Conservation (phyloP, 2,329 filamentous ascomycete species). For the Trichophyton schoenleinii region DNA sequence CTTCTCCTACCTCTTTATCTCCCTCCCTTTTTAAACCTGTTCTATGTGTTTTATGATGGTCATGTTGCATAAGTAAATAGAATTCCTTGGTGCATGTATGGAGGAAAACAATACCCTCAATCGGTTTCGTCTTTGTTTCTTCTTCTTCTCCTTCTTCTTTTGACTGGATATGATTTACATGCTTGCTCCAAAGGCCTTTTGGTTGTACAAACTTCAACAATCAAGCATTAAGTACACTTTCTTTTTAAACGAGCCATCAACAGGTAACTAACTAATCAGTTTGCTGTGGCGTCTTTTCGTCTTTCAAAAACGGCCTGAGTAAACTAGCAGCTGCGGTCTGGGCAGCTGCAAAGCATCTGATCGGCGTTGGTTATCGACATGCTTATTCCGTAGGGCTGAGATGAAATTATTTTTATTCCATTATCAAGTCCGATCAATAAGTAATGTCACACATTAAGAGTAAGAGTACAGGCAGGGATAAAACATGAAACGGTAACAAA, state of each 20-base stretch:
- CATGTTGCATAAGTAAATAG: constrained; percentile 3
- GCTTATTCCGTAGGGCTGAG: neutral
- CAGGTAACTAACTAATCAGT: neutral
- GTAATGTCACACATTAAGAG: neutral
- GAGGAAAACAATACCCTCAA: neutral
- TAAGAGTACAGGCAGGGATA: neutral
- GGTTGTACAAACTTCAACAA: neutral
- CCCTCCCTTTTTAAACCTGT: neutral
- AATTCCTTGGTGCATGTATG: constrained; percentile 4
- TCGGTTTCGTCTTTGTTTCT: neutral
- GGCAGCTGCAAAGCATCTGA: neutral
- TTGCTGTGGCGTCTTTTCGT: neutral
- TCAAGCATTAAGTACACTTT: too few species aligned
- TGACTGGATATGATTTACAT: neutral
- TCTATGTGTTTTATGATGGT: neutral
- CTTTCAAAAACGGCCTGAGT: neutral
- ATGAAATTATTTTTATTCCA: neutral
- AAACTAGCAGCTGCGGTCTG: too few species aligned
- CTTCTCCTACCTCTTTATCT: neutral
- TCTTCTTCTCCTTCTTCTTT: neutral
- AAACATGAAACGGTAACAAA: neutral
- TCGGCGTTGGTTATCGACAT: neutral
- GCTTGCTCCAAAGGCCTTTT: neutral
- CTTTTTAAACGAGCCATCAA: too few species aligned
- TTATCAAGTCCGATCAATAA: neutral